These are phyloP conservation scores for Didymella glomerata DNA, from an alignment of 2,329 filamentous ascomycete species.

Conservation along the genomic window DNA sequence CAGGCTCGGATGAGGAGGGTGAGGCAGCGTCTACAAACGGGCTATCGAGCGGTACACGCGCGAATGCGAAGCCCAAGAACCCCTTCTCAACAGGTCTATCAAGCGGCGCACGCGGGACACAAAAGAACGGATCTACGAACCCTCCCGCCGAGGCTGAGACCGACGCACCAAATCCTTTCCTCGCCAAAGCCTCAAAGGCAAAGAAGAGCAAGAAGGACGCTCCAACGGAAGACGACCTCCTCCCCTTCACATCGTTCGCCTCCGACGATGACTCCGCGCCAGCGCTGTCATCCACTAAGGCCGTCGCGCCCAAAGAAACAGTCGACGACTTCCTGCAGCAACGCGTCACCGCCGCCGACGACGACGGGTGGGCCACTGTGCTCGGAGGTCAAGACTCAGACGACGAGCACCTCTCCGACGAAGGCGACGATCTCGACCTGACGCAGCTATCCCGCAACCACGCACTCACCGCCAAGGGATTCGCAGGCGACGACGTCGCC, in stretches of 20 bases:
- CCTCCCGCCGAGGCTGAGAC: slow-evolving; percentile 17
- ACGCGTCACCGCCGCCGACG: slow-evolving; percentile 47
- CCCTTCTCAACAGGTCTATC: slow-evolving; percentile 30
- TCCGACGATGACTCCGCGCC: slow-evolving; percentile 19
- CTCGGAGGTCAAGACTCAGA: slow-evolving; percentile 48
- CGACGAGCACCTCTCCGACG: slow-evolving; percentile 41
- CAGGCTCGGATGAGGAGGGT: slow-evolving; percentile 58
- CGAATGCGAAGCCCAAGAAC: slow-evolving; percentile 21
- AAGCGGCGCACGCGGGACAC: slow-evolving; percentile 25
- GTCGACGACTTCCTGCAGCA: slow-evolving; percentile 44
- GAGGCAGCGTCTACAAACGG: slow-evolving; percentile 26
- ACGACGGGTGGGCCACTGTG: slow-evolving; percentile 57
- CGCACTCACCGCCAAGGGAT: slow-evolving; percentile 80
- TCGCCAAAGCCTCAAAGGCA: slow-evolving; percentile 34
- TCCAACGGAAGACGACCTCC: slow-evolving; percentile 24
- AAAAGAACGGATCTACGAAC: slow-evolving; percentile 9
- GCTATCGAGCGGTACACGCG: slow-evolving; percentile 17
- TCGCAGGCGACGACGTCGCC: slow-evolving; percentile 85
- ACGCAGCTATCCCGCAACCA: slow-evolving; percentile 59
- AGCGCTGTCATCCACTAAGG: slow-evolving; percentile 1
- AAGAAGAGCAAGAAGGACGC: slow-evolving; percentile 41
- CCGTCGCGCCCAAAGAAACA: slow-evolving; percentile 18
- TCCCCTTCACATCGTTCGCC: slow-evolving; percentile 16
- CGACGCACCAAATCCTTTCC: slow-evolving; percentile 43
- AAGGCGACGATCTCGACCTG: slow-evolving; percentile 54